Base-by-base conservation (phyloP, 2,329 filamentous ascomycete genomes). In the Colletotrichum trifolii region DNA sequence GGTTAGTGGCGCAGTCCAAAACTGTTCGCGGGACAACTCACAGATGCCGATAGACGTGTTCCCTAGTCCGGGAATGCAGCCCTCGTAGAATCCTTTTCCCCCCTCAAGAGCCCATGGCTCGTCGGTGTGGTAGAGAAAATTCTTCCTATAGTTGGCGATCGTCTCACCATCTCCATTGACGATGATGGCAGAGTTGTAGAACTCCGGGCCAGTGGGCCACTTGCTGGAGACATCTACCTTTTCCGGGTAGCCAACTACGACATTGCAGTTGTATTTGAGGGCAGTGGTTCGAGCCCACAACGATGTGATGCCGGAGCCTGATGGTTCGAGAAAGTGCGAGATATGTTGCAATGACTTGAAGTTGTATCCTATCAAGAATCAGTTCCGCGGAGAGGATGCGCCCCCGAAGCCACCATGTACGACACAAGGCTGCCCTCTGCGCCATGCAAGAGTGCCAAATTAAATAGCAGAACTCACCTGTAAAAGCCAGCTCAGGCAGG, bases 241-340 rank as follows among this genome's bases (percentile, higher is more conserved):
- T 62, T 96, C 92, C 0, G 92, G 92, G 60, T 95, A 96, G 0
- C 92, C 92, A 1, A 88, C 87, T 0, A 87, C 85, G 0, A 95
- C 90, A 54, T 83, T 79, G 71, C 91, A 94, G 65, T 89, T 82
- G 71, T 91, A 82, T 69, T 88, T 88, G 25, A 87, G 79, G 0
- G 92, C 92, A 0, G 83, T 86, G 0, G 84, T 87, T 43, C 87
- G 81, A 0, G 91, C 91, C 92, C 92, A 96, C 17, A 90, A 76
- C 0, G 91, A 89, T 7, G 84, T 89, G 58, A 91, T 87, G 0
- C 92, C 92, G 0, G 85, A 81, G 6, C 85, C 84, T 0, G 86
- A 86, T 0, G 82, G 85, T 72, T 96, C 92, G 4, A 95, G 85
- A 69, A 82, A 91, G 0, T 91, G 90, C 1, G 78, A 77, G 48